Percentiles rank a stretch among this genome's conserved stretches.
Conservation (phyloP, 495 filamentous ascomycete genomes). For the Tuber melanosporum region DNA sequence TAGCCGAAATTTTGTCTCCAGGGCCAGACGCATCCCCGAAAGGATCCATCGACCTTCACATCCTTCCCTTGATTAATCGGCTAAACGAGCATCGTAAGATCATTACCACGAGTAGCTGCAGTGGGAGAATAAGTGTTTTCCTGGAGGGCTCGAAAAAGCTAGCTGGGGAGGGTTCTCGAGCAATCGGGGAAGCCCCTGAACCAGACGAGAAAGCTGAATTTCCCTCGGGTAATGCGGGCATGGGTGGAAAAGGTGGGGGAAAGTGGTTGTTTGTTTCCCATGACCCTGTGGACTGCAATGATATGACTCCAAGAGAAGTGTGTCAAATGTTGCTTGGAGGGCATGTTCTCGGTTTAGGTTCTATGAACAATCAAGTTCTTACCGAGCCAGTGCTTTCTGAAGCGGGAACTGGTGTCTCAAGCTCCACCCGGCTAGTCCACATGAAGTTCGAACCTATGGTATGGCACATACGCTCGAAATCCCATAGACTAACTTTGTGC, state of each 20-base stretch:
- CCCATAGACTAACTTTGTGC: neutral
- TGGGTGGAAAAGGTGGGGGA: constrained; percentile 76
- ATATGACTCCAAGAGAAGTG: constrained; percentile 26
- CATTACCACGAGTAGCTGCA: constrained; percentile 87
- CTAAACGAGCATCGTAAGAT: constrained; percentile 64
- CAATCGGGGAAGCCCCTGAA: neutral
- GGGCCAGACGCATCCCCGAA: constrained; percentile 59
- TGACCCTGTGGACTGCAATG: constrained; percentile 52
- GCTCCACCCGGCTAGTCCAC: constrained; percentile 58
- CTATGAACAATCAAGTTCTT: neutral
- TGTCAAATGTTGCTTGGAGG: constrained; percentile 29
- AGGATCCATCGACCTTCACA: constrained; percentile 69
- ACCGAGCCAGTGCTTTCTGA: neutral
- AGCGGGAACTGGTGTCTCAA: constrained; percentile 15
- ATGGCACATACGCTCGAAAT: constrained; percentile 36
- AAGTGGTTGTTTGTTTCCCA: constrained; percentile 85
- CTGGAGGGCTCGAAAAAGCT: constrained; percentile 62
- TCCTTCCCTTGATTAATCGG: constrained; percentile 65
- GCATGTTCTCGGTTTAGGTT: neutral
- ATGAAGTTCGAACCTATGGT: constrained; percentile 96
- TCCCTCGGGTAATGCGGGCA: constrained; percentile 43
- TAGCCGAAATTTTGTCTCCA: constrained; percentile 24
- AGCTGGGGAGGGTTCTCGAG: constrained; percentile 13
- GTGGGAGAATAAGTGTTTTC: constrained; percentile 77
- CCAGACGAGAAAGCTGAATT: neutral